Conservation (phyloP, 2,329 filamentous ascomycete genomes). For the Botryotinia convoluta region DNA sequence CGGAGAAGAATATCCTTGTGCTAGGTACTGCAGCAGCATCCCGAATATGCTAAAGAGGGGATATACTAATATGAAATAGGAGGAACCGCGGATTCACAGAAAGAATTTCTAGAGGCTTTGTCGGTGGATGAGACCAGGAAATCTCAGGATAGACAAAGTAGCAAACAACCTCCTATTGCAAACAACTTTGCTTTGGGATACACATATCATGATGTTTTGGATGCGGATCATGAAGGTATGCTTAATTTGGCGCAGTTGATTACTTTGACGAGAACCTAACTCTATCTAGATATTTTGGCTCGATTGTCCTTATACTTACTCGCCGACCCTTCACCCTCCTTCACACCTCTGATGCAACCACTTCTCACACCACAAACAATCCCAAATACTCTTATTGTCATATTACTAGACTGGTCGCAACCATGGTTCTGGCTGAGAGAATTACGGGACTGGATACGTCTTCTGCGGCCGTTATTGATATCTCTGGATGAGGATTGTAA, state of each 20-base stretch:
- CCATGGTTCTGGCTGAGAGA: slow-evolving; percentile 92
- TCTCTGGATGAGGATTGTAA: slow-evolving; percentile 74
- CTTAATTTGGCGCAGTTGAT: slow-evolving; percentile 5
- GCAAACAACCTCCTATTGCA: slow-evolving; percentile 72
- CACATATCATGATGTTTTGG: slow-evolving; percentile 91
- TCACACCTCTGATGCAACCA: slow-evolving; percentile 77
- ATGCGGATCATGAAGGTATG: slow-evolving; percentile 87
- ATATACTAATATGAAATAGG: slow-evolving; percentile 49
- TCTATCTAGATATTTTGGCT: slow-evolving; percentile 73
- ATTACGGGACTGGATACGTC: slow-evolving; percentile 82
- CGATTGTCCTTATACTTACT: slow-evolving; percentile 87
- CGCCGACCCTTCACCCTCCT: slow-evolving; percentile 78
- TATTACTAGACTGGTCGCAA: slow-evolving; percentile 93
- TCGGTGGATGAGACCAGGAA: slow-evolving; percentile 42
- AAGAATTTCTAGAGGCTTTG: slow-evolving; percentile 71
- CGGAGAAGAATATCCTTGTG: slow-evolving; percentile 87
- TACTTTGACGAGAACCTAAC: slow-evolving; percentile 25
- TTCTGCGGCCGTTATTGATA: slow-evolving; percentile 73
- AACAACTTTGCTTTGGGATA: slow-evolving; percentile 93
- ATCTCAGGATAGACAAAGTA: slow-evolving; percentile 51
- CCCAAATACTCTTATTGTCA: slow-evolving; percentile 80
- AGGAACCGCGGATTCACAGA: slow-evolving; percentile 77
- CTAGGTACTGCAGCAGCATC: slow-evolving; percentile 57
- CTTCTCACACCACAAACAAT: slow-evolving; percentile 82
- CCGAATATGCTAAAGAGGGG: slow-evolving; percentile 12